Evolutionary conservation across 2,329 filamentous ascomycete genomes (phyloP), one percentile per base, ranked within the genome.

Genomic region (Periconia digitata): DNA sequence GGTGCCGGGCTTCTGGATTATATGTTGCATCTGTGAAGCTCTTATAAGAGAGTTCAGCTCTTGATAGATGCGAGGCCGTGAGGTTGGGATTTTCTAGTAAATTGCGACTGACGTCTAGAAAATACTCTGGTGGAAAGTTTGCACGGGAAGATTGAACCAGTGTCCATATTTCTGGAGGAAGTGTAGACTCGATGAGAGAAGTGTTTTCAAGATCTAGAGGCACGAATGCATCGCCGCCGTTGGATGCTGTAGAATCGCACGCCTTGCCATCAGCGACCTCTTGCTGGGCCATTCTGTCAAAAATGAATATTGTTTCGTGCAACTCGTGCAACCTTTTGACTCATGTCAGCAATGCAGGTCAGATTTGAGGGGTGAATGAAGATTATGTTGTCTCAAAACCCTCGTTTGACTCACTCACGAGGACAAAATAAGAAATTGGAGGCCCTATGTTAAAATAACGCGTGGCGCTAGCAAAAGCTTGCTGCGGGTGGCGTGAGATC

Each of bases 71-170:
- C 15, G 80, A 84, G 0, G 87, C 89, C 55, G 90, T 90, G 70
- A 90, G 77, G 56, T 94, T 92, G 0, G 89, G 89, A 60, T 92
- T 92, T 57, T 80, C 81, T 55, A 92, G 81, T 47, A 92, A 75
- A 61, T 92, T 90, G 58, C 84, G 72, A 83, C 90, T 89, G 42
- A 88, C 85, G 35, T 78, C 70, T 50, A 77, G 72, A 66, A 91
- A 92, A 46, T 83, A 75, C 23, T 79, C 75, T 1, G 84, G 79
- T 15, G 79, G 72, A 64, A 91, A 92, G 12, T 76, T 76, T 66
- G 87, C 89, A 12, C 64, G 63, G n/a, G 62, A 62, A 8, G 60
- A 64, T 35, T 74, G 66, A 23, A 74, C 60, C 8, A 71, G 66
- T 3, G 58, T 63, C 71, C 71, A 74, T 21, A 65, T 41, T 42